Evolutionary conservation across 805 yeast genomes (phyloP).

Genomic region (Candida gorgasii): DNA sequence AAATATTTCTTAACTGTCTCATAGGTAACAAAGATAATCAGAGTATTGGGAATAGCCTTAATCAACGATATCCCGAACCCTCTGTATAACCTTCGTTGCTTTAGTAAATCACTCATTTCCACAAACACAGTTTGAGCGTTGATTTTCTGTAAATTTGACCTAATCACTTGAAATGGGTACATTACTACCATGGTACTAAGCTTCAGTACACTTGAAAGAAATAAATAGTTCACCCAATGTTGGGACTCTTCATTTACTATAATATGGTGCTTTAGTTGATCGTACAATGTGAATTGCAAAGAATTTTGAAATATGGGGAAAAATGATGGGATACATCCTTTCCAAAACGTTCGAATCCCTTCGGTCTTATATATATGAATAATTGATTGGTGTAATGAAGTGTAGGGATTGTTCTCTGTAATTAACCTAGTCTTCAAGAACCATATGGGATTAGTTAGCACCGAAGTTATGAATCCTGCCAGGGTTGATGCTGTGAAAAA

Average conservation of each 20-base stretch:
- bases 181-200: conserved; percentile 62
- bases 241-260: conserved; percentile 22
- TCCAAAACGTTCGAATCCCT: conserved; percentile 66
- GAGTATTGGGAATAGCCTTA: conserved; percentile 90
- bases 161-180: conserved; percentile 83
- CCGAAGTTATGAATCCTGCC: conserved; percentile 76
- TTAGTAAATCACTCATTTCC: conserved; percentile 42
- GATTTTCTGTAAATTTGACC: conserved; percentile 67
- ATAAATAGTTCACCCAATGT: conserved; percentile 41
- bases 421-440: conserved; percentile 88
- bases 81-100: conserved; percentile 67
- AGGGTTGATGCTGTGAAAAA: conserved; percentile 37
- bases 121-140: conserved; percentile 24
- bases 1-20: conserved; percentile 50
- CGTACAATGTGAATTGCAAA: conserved; percentile 83
- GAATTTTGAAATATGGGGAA: conserved; percentile 89
- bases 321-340: conserved; percentile 72
- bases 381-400: conserved; percentile 58
- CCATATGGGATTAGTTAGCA: conserved; percentile 93
- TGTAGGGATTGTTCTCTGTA: conserved; percentile 62
- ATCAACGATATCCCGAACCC: conserved; percentile 78
- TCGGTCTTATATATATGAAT: conserved; percentile 48
- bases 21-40: conserved; percentile 84
- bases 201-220: conserved; percentile 69
- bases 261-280: conserved; percentile 56